These are phyloP conservation scores for Penicillium sumatraense DNA, from an alignment of 2,329 filamentous ascomycete genomes.

Conservation along the genomic window DNA sequence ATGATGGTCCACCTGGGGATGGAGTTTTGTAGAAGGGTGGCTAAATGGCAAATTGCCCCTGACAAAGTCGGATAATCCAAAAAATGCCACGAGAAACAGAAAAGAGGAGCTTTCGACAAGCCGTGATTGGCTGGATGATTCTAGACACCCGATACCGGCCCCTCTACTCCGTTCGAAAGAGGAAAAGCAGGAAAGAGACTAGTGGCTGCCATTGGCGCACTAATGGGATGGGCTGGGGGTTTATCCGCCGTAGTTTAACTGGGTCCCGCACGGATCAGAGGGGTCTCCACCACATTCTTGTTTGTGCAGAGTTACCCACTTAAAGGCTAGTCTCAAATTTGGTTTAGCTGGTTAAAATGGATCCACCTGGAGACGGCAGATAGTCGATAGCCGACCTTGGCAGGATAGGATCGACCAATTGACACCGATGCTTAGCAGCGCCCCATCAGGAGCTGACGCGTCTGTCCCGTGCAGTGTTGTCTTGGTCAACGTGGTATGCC, in stretches of 20 bases:
- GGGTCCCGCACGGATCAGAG: conserved; percentile 5
- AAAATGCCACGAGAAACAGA: background rate
- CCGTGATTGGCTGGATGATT: conserved; percentile 10
- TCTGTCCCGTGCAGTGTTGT: conserved; percentile 28
- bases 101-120: background rate
- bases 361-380: conserved; percentile 37
- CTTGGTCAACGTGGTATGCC: conserved; percentile 25
- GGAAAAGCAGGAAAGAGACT: background rate
- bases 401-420: conserved; percentile 36
- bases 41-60: conserved; percentile 15
- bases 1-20: background rate
- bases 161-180: background rate
- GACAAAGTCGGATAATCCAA: background rate
- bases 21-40: conserved; percentile 1
- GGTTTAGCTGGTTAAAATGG: background rate
- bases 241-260: conserved; percentile 13
- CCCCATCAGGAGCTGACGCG: conserved; percentile 39
- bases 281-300: conserved; percentile 23
- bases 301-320: conserved; percentile 24
- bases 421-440: background rate
- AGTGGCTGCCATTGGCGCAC: conserved; percentile 4
- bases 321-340: background rate
- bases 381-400: conserved; percentile 47
- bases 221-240: background rate
- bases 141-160: conserved; percentile 25